phyloP scores from a whole-genome alignment of 1,139 yeast species.

The Pichia terricola region DNA sequence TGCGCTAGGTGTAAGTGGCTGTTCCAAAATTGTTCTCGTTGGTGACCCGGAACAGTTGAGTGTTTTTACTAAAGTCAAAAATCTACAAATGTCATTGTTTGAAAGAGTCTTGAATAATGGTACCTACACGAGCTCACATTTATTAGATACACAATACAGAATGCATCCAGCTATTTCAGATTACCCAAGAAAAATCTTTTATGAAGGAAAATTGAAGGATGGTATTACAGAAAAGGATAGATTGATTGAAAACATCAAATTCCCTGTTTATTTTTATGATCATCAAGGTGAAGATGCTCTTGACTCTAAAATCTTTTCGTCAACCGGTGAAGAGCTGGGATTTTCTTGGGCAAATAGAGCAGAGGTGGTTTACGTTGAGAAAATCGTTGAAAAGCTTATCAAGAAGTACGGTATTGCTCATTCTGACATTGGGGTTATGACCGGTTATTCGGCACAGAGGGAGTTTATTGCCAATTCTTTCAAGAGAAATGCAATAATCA shows the following conservation, averaged over 20 bases:
- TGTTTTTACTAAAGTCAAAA: constrained; percentile 55
- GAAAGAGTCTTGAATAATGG: constrained; percentile 20
- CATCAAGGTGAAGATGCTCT: constrained; percentile 10
- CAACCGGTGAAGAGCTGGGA: constrained; percentile 14
- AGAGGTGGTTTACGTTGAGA: constrained; percentile 39
- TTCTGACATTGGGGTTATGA: constrained; percentile 51
- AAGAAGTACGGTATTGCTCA: constrained; percentile 42
- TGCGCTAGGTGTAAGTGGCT: constrained; percentile 59
- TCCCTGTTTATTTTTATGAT: constrained; percentile 20
- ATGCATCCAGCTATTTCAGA: constrained; percentile 58
- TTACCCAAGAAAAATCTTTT: constrained; percentile 50
- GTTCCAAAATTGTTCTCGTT: constrained; percentile 56
- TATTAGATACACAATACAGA: constrained; percentile 65
- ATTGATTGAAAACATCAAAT: constrained; percentile 11
- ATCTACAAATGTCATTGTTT: constrained; percentile 22
- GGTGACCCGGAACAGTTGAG: constrained; percentile 58
- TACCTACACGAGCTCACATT: constrained; percentile 46
- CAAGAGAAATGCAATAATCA: constrained; percentile 41
- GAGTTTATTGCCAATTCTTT: constrained; percentile 45
- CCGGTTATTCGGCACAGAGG: constrained; percentile 66
- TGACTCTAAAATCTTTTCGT: constrained; percentile 14
- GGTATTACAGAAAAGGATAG: constrained; percentile 48
- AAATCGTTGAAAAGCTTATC: constrained; percentile 39
- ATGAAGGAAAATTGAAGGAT: constrained; percentile 43
- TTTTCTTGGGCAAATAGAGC: constrained; percentile 30